A percentile compares a stretch with the other conserved stretches of the same genome.
Evolutionary conservation across 441 rosid genomes (phyloP).

Genomic region (Pelargonium cotyledonis): DNA sequence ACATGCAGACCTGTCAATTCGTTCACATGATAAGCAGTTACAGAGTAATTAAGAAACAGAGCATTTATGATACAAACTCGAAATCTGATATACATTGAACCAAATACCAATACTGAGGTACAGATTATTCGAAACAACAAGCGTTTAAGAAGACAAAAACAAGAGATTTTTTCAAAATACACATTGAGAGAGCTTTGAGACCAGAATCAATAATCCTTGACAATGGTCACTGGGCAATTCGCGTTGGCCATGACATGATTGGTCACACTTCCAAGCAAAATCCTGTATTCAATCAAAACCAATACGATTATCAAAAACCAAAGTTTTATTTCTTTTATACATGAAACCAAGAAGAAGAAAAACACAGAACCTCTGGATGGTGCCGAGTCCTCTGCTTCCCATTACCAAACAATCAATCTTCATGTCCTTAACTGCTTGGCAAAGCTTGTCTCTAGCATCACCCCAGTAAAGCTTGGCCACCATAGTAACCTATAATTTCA

Average conservation of each 20-base stretch:
- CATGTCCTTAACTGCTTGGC: constrained; percentile 27
- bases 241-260: constrained; percentile 23
- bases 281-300: constrained; percentile 20
- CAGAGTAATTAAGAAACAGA: too few species aligned
- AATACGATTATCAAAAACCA: background rate
- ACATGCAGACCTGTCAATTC: too few species aligned
- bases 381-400: constrained; percentile 47
- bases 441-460: constrained; percentile 35
- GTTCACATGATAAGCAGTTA: too few species aligned
- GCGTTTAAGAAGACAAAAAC: too few species aligned
- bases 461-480: constrained; percentile 40
- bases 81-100: background rate
- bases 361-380: constrained; percentile 28
- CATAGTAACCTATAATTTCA: constrained; percentile 23
- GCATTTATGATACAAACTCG: too few species aligned
- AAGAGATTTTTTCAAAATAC: too few species aligned
- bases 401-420: constrained; percentile 34
- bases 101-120: background rate
- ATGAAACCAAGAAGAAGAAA: background rate
- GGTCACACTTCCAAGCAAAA: constrained; percentile 30
- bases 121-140: background rate
- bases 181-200: background rate
- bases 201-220: constrained; percentile 18
- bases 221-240: constrained; percentile 28
- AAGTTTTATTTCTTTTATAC: too few species aligned